phyloP scores from a whole-genome alignment of 805 yeast genomes.

The Blastobotrys chiropterorum region DNA sequence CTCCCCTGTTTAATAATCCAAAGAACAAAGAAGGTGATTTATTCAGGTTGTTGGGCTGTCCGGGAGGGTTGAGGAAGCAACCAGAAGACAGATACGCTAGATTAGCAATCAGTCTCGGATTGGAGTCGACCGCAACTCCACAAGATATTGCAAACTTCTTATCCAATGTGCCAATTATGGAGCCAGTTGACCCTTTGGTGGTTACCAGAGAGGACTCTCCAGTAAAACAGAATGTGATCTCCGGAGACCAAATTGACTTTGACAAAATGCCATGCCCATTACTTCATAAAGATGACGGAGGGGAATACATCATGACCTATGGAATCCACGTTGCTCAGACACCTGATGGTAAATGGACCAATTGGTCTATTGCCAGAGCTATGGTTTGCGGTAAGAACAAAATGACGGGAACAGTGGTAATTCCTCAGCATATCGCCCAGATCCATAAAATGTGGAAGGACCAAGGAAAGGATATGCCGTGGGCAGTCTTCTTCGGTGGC shows the following conservation, averaged over 20 bases:
- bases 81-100: not conserved
- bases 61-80: not conserved
- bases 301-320: not conserved
- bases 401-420: not conserved
- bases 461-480: not conserved
- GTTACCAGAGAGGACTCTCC: not conserved
- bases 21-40: not conserved
- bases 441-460: not conserved
- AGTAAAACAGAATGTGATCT: not conserved
- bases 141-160: not conserved
- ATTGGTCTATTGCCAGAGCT: not conserved
- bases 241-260: not conserved
- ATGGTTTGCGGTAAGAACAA: not conserved
- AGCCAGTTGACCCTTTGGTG: not conserved
- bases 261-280: not conserved
- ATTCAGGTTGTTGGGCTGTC: not conserved
- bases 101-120: not conserved
- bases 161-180: not conserved
- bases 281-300: not conserved
- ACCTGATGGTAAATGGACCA: not conserved
- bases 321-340: not conserved
- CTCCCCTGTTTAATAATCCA: not conserved
- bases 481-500: not conserved
- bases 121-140: not conserved
- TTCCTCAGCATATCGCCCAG: not conserved